Evolutionary conservation across 805 yeast genomes (phyloP).

Genomic region (Hanseniaspora mollemarum): DNA sequence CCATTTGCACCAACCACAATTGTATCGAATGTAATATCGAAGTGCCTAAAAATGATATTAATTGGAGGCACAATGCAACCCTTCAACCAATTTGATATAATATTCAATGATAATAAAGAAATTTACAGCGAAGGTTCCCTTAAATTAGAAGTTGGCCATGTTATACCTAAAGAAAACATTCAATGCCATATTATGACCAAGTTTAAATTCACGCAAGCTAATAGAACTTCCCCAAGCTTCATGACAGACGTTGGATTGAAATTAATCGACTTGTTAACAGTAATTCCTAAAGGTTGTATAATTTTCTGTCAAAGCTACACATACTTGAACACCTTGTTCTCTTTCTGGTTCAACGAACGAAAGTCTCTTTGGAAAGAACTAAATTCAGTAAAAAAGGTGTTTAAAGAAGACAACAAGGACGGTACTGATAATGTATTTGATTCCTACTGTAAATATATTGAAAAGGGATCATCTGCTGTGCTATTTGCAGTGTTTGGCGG

Average conservation of each 20-base stretch:
- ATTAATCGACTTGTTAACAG: conserved; percentile 33
- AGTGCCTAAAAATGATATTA: conserved; percentile 56
- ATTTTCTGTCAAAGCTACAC: conserved; percentile 77
- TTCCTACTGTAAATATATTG: conserved; percentile 40
- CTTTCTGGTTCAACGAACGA: conserved; percentile 38
- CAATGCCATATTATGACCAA: conserved; percentile 32
- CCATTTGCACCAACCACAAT: conserved; percentile 66
- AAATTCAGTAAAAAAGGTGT: conserved; percentile 37
- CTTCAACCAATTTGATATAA: conserved; percentile 43
- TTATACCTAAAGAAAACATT: conserved; percentile 61
- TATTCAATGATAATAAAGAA: conserved; percentile 38
- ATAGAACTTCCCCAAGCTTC: conserved; percentile 39
- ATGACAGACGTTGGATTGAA: conserved; percentile 42
- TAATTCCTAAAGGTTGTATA: conserved; percentile 66
- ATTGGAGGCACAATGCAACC: conserved; percentile 98
- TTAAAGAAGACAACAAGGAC: conserved; percentile 42
- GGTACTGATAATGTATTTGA: conserved; percentile 38
- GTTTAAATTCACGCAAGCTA: conserved; percentile 61
- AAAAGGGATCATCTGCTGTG: conserved; percentile 42
- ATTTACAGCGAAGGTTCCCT: conserved; percentile 34
- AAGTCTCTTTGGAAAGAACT: conserved; percentile 28
- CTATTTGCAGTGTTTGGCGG: conserved; percentile 86
- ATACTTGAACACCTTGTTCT: conserved; percentile 44
- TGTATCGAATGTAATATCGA: conserved; percentile 54
- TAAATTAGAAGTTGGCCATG: conserved; percentile 67